phyloP scores from a whole-genome alignment of 805 yeast genomes.

The Cyberlindnera sargentensis region DNA sequence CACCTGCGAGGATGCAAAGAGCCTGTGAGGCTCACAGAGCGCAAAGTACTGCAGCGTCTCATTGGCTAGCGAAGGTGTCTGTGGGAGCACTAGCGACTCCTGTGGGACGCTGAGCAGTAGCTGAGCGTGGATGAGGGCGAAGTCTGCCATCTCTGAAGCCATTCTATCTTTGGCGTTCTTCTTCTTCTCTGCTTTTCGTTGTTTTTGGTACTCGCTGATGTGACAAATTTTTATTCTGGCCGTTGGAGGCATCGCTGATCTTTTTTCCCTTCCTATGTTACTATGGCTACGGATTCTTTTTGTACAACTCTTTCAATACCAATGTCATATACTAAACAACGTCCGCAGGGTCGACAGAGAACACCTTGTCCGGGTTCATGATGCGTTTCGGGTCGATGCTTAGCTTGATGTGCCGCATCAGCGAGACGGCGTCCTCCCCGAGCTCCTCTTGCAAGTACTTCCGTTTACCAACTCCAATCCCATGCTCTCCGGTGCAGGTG shows the following conservation, averaged over 20 bases:
- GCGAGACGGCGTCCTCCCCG: constrained; percentile 54
- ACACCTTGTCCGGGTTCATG: constrained; percentile 73
- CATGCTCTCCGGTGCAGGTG: constrained; percentile 82
- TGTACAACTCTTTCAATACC: too few relatives aligned
- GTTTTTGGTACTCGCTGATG: neutral
- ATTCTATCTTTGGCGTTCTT: too few relatives aligned
- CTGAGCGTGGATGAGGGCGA: constrained; percentile 6
- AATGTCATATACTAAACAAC: too few relatives aligned
- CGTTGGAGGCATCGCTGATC: too few relatives aligned
- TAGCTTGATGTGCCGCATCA: constrained; percentile 67
- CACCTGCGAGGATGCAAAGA: neutral
- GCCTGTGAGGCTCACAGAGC: constrained; percentile 1
- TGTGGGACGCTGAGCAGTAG: constrained; percentile 7
- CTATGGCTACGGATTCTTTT: too few relatives aligned
- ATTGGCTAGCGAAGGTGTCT: neutral
- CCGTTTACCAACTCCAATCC: constrained; percentile 72
- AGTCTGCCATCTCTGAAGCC: neutral
- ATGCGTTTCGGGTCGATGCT: constrained; percentile 68
- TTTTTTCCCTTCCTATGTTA: too few relatives aligned
- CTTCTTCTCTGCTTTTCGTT: neutral
- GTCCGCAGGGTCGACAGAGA: constrained; percentile 49
- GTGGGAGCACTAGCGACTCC: constrained; percentile 2
- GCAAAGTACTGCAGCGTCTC: neutral
- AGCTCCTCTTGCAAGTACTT: constrained; percentile 51
- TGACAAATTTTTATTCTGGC: neutral